Conservation (phyloP, 495 filamentous ascomycete genomes). For the Penicillium herquei region DNA sequence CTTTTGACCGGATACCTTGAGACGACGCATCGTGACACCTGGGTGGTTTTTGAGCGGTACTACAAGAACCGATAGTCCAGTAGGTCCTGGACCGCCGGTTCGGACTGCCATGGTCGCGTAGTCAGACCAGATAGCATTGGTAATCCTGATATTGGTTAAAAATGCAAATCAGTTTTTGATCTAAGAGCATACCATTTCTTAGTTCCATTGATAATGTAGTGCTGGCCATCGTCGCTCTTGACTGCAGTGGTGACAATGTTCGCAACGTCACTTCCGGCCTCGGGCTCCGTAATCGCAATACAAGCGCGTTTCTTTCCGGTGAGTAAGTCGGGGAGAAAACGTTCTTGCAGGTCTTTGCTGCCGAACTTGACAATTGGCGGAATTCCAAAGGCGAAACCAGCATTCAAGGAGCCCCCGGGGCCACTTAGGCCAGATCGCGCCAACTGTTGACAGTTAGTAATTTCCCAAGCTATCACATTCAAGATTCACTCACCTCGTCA, state of each 20-base stretch:
- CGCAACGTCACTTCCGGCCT: conserved; percentile 69
- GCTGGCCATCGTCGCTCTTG: conserved; percentile 60
- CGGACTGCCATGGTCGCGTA: conserved; percentile 72
- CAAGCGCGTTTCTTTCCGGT: conserved; percentile 63
- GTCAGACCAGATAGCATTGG: conserved; percentile 74
- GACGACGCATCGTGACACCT: conserved; percentile 64
- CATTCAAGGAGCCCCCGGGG: conserved; percentile 58
- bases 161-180: not conserved
- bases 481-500: conserved; percentile 52
- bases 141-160: conserved; percentile 51
- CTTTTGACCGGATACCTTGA: conserved; percentile 59
- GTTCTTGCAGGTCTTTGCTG: conserved; percentile 56
- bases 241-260: conserved; percentile 66
- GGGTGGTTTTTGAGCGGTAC: conserved; percentile 62
- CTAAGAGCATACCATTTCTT: conserved; percentile 67
- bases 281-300: conserved; percentile 78
- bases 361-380: conserved; percentile 71
- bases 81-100: conserved; percentile 64
- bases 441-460: conserved; percentile 41
- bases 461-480: no score
- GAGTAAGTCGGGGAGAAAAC: conserved; percentile 64
- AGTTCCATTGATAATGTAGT: conserved; percentile 69
- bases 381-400: conserved; percentile 69
- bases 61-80: conserved; percentile 63
- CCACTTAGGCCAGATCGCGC: conserved; percentile 62